These are phyloP conservation scores for Phaffomyces opuntiae DNA, from an alignment of 805 yeast genomes.

Conservation along the genomic window DNA sequence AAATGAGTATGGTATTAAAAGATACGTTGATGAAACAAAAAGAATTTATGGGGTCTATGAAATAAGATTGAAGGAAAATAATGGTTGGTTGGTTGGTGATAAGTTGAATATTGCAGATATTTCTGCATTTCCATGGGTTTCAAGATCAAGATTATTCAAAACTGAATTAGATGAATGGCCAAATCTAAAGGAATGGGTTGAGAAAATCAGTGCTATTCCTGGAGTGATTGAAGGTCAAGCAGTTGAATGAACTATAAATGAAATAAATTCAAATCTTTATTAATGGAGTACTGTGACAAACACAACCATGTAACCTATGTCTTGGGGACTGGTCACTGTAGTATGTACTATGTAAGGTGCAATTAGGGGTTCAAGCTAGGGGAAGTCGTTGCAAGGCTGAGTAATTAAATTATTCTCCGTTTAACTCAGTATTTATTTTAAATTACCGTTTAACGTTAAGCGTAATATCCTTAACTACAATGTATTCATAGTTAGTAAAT, in stretches of 20 bases:
- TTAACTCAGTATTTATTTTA: too few species aligned
- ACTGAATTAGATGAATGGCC: slow-evolving; percentile 23
- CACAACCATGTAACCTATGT: not conserved
- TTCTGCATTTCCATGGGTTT: slow-evolving; percentile 43
- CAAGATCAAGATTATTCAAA: slow-evolving; percentile 28
- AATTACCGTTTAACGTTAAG: too few species aligned
- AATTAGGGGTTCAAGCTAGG: too few species aligned
- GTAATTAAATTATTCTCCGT: too few species aligned
- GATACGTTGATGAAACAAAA: slow-evolving; percentile 41
- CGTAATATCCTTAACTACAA: too few species aligned
- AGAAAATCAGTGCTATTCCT: slow-evolving; percentile 24
- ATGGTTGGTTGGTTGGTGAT: slow-evolving; percentile 35
- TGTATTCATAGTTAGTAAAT: too few species aligned
- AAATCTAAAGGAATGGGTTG: slow-evolving; percentile 32
- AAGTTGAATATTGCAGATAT: slow-evolving; percentile 47
- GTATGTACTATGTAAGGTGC: too few species aligned
- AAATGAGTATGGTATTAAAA: slow-evolving; percentile 40
- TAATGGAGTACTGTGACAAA: not conserved
- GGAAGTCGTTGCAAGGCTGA: too few species aligned
- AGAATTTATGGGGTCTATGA: slow-evolving; percentile 50
- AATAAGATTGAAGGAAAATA: slow-evolving; percentile 36
- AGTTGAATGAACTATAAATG: not conserved
- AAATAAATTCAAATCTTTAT: too few species aligned
- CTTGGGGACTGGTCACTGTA: too few species aligned
- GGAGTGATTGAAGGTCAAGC: slow-evolving; percentile 17